Evolutionary conservation across 345 rosid genomes (phyloP), one percentile per base, ranked within the genome.

Genomic region (Mangifera indica): DNA sequence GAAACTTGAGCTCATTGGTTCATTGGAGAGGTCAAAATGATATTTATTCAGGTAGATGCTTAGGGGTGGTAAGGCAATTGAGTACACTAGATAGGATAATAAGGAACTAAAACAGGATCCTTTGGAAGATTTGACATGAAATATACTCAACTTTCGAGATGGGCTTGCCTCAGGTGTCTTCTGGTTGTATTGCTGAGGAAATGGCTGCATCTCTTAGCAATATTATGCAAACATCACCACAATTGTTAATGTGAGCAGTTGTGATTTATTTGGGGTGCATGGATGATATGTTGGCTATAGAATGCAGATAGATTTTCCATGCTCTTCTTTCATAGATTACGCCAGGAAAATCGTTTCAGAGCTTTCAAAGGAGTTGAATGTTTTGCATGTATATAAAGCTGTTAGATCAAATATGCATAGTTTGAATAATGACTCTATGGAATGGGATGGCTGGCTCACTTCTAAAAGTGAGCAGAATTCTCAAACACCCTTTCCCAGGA

Each of bases 161-260:
- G 91, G 91, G 93, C 29, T 82, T 89, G 81, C 91, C 91, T 2
- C 93, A 87, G 72, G 78, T 81, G 72, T 80, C 87, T 67, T 81
- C 88, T 15, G 48, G 58, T 72, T 83, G 78, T 67, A 64, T 72
- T 75, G 79, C 72, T 4, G 80, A 83, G 65, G 89, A 72, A 74
- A 68, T 71, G 52, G 68, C 81, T 60, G 79, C 83, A 34, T 71
- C 84, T 0, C 51, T 72, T 67, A 71, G 74, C 78, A 72, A 84
- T 18, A 73, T 82, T 69, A 73, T 77, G 70, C 87, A 74, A 52
- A 74, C 83, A 29, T 29, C 32, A 29, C 3, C 32, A 68, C 68
- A 56, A 70, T 59, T 69, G 60, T 81, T 57, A 60, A 70, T 18
- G 62, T 61, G 17, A 77, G 78, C 67, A 74, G 64, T 73, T 81